A percentile compares a stretch with the other conserved stretches of the same genome.
phyloP scores from a whole-genome alignment of 2,329 filamentous ascomycete species.

The Thielaviopsis populi region DNA sequence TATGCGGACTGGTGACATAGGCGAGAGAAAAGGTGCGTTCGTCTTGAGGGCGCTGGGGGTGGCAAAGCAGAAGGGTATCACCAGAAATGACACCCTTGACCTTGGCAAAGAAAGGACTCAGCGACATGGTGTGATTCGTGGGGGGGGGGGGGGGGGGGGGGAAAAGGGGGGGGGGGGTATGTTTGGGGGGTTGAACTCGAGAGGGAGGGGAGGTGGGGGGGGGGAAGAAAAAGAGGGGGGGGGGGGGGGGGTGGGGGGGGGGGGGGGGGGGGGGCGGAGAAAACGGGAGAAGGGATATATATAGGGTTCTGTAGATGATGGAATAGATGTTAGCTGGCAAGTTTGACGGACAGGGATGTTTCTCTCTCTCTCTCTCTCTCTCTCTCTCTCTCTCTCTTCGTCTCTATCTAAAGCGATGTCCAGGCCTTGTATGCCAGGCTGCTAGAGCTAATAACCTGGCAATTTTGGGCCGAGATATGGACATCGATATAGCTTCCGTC shows the following conservation, averaged over 20 bases:
- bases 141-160: conserved; percentile 16
- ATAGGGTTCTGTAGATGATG: conserved; percentile 18
- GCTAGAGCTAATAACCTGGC: neutral
- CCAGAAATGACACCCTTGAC: conserved; percentile 93
- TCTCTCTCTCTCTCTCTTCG: too few species aligned
- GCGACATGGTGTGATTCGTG: conserved; percentile 13
- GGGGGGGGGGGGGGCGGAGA: conserved; percentile 18
- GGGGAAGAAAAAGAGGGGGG: conserved; percentile 18
- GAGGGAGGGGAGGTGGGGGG: conserved; percentile 14
- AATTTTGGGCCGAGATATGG: neutral
- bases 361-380: too few species aligned
- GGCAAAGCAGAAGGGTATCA: conserved; percentile 75
- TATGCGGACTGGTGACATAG: conserved; percentile 75
- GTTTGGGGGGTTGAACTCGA: too few species aligned
- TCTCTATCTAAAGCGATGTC: too few species aligned
- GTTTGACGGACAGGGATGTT: neutral
- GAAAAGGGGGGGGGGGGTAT: neutral
- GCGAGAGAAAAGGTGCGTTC: conserved; percentile 83
- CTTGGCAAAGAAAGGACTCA: conserved; percentile 46
- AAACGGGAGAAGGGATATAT: conserved; percentile 25
- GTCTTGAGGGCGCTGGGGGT: conserved; percentile 62
- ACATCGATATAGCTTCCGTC: neutral
- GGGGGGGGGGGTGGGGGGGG: conserved; percentile 15
- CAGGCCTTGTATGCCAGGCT: neutral
- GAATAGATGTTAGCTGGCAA: conserved; percentile 17